phyloP scores from a whole-genome alignment of 2,329 filamentous ascomycete genomes.

The Microdochium nivale region DNA sequence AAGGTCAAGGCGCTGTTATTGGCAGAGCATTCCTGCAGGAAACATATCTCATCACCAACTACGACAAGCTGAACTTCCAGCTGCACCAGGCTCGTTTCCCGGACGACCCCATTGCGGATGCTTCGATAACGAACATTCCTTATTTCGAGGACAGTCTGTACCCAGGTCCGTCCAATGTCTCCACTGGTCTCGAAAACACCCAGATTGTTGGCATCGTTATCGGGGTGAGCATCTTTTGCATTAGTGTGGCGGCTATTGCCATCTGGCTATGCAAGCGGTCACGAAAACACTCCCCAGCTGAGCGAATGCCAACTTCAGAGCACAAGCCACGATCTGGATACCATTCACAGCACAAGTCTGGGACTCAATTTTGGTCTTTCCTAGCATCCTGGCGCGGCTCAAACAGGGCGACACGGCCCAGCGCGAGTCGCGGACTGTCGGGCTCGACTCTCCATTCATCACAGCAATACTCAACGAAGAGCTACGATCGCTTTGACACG shows the following conservation, averaged over 20 bases:
- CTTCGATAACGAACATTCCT: conserved; percentile 31
- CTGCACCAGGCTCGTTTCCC: conserved; percentile 48
- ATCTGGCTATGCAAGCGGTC: not conserved
- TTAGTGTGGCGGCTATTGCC: conserved; percentile 7
- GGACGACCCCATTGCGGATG: conserved; percentile 27
- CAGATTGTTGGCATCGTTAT: conserved; percentile 38
- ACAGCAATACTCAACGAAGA: conserved; percentile 8
- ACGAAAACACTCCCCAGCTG: not conserved
- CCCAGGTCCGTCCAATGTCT: conserved; percentile 22
- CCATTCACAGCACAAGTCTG: not conserved
- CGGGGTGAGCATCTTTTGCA: conserved; percentile 25
- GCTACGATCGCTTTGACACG: conserved; percentile 44
- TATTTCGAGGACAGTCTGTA: conserved; percentile 37
- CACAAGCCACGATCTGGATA: not conserved
- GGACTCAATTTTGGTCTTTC: not conserved
- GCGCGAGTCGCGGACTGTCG: not conserved
- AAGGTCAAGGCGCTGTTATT: conserved; percentile 48
- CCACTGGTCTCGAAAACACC: conserved; percentile 25
- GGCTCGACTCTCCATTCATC: not conserved
- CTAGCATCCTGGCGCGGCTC: not conserved
- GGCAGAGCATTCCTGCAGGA: conserved; percentile 65
- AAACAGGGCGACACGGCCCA: not conserved
- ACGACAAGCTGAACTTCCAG: conserved; percentile 43
- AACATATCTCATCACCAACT: conserved; percentile 50
- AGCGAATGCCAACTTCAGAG: not conserved